Evolutionary conservation across 1,284 basidiomycete genomes (phyloP).

Genomic region (Porogramme epimiltina): DNA sequence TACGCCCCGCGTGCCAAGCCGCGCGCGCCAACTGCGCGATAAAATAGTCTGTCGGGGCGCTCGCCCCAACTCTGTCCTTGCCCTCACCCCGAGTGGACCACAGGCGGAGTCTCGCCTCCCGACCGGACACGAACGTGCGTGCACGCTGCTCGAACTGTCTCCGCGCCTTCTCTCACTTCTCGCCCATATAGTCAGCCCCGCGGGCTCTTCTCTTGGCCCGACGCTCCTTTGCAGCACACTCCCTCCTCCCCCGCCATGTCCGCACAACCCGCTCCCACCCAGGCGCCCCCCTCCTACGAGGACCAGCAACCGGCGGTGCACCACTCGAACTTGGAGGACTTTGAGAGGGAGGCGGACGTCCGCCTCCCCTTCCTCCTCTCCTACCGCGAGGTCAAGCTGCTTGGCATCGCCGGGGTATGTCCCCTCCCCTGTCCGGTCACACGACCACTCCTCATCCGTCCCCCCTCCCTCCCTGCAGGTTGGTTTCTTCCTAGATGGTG

Average conservation of each 20-base stretch:
- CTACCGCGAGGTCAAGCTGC: constrained; percentile 53
- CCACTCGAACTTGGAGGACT: constrained; percentile 44
- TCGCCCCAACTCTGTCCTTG: too few relatives aligned
- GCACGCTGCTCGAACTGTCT: not conserved
- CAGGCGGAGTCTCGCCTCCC: not conserved
- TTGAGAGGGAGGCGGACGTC: constrained; percentile 43
- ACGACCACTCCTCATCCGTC: constrained; percentile 10
- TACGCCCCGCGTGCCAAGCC: not conserved
- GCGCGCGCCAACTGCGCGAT: not conserved
- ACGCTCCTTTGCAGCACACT: not conserved
- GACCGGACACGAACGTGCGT: constrained; percentile 10
- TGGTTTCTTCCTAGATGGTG: constrained; percentile 73
- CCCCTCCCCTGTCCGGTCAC: constrained; percentile 2
- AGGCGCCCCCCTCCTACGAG: constrained; percentile 2
- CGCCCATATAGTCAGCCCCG: not conserved
- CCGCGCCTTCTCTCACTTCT: not conserved
- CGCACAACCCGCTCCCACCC: not conserved
- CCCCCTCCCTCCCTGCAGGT: constrained; percentile 38
- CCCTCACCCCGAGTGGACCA: too few relatives aligned
- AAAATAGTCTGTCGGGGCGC: too few relatives aligned
- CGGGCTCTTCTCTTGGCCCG: not conserved
- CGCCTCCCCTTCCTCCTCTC: constrained; percentile 50
- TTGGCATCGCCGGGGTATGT: constrained; percentile 62
- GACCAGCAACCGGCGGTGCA: constrained; percentile 5
- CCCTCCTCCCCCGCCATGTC: constrained; percentile 7